Base-by-base conservation (phyloP, 257 asterid species). In the Lycium ferocissimum region DNA sequence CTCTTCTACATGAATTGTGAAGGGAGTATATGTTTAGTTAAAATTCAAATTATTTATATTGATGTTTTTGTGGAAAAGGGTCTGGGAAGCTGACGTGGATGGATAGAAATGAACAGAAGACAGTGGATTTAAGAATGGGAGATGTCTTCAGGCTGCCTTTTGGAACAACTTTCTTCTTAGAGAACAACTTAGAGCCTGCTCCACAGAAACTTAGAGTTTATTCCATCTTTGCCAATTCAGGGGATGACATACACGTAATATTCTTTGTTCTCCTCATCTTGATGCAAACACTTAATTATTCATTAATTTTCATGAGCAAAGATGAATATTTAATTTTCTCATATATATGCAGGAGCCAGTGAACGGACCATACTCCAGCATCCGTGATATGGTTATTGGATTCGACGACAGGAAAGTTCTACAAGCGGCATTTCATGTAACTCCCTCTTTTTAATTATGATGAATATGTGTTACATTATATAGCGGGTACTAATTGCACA, bases 11-110 rank as follows among this genome's bases (percentile, higher is more conserved):
- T 26, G 33, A 26, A 26, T 26, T 26, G 33, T 26, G 33, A 26
- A 26, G 33, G 33, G 33, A 26, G 33, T 70, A 26, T 22, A 38
- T 65, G 5, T 83, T 14, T 83, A 38, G 3, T 26, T 37, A 12
- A 9, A 6, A 18, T 26, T 15, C 0, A 6, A 61, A 69, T 35
- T 33, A 2, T 12, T 51, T 20, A 33, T 61, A 15, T 14, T 59
- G 65, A 7, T 43, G n/a, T 43, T 5, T 7, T 35, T 4, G 6
- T 62, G 56, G 4, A 57, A 33, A 82, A 96, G 98, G 98, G 89
- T 91, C 93, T 83, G 99, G 99, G 67, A 89, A 65, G 84, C 80
- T 96, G 54, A 91, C 91, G 49, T 96, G 97, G 93, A 86, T 84
- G 8, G 94, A 91, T 26, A 95, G 91, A 58, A 82, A 83, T 85